These are phyloP conservation scores for Schoenoplectus triqueter DNA, from an alignment of 202 grass and related monocot genomes.

Conservation along the genomic window DNA sequence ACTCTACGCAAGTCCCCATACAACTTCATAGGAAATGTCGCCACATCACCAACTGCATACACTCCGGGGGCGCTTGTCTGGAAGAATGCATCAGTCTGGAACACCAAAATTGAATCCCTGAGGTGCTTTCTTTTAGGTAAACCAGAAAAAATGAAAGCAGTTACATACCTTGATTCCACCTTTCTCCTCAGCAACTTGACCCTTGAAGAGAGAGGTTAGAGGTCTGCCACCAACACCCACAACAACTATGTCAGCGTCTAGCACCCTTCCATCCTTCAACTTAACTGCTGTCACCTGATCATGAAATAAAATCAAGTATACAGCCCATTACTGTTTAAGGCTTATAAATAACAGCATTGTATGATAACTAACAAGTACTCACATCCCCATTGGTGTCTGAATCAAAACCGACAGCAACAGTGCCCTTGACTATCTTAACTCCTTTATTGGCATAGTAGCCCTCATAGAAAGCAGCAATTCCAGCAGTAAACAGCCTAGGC, in stretches of 20 bases:
- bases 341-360: not conserved
- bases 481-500: slow-evolving; percentile 88
- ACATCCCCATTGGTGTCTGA: slow-evolving; percentile 80
- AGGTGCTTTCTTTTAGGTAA: slow-evolving; percentile 16
- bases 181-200: slow-evolving; percentile 87
- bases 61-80: slow-evolving; percentile 82
- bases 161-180: slow-evolving; percentile 95
- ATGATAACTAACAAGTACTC: slow-evolving; percentile 38
- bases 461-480: slow-evolving; percentile 93
- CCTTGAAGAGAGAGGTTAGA: slow-evolving; percentile 83
- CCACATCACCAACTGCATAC: slow-evolving; percentile 87
- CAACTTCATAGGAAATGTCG: slow-evolving; percentile 93
- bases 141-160: slow-evolving; percentile 19
- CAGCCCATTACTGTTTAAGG: slow-evolving; percentile 1
- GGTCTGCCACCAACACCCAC: slow-evolving; percentile 92
- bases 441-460: slow-evolving; percentile 96
- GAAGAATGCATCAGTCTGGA: slow-evolving; percentile 83
- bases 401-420: slow-evolving; percentile 86
- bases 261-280: slow-evolving; percentile 74
- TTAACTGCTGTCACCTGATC: slow-evolving; percentile 76
- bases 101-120: slow-evolving; percentile 3
- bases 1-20: slow-evolving; percentile 81
- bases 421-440: slow-evolving; percentile 87
- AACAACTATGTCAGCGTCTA: slow-evolving; percentile 87
- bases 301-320: slow-evolving; percentile 32